A percentile compares a stretch with the other conserved stretches of the same genome.
Evolutionary conservation across 2,329 filamentous ascomycete species (phyloP).

Genomic region (Xylaria polymorpha): DNA sequence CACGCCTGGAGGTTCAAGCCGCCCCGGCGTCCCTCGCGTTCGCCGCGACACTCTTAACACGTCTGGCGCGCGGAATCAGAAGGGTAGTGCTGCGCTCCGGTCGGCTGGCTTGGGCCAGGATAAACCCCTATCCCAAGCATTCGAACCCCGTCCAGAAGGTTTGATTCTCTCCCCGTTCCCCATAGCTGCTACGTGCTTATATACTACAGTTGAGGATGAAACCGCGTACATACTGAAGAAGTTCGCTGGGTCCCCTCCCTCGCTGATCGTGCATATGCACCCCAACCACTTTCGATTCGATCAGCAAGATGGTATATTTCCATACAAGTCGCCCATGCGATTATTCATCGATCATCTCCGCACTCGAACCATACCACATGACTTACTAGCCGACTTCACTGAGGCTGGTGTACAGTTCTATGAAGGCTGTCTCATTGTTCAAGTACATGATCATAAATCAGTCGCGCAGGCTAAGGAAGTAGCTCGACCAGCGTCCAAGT

Average conservation of each 20-base stretch:
- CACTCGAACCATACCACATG: slow-evolving; percentile 84
- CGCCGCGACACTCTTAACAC: slow-evolving; percentile 67
- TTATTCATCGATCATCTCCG: slow-evolving; percentile 81
- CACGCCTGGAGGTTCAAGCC: slow-evolving; percentile 53
- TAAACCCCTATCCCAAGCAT: slow-evolving; percentile 50
- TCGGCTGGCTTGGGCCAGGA: slow-evolving; percentile 63
- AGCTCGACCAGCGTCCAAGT: slow-evolving; percentile 64
- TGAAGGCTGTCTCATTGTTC: slow-evolving; percentile 93
- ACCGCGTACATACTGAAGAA: slow-evolving; percentile 80
- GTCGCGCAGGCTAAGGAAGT: slow-evolving; percentile 69
- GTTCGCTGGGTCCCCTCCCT: slow-evolving; percentile 79
- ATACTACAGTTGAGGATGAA: slow-evolving; percentile 73
- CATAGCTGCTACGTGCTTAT: slow-evolving; percentile 35
- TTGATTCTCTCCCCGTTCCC: slow-evolving; percentile 40
- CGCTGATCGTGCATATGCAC: slow-evolving; percentile 87
- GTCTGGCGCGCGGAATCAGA: slow-evolving; percentile 59
- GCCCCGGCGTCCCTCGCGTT: slow-evolving; percentile 64
- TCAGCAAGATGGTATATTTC: slow-evolving; percentile 90
- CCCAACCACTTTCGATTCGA: slow-evolving; percentile 91
- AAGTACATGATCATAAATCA: slow-evolving; percentile 89
- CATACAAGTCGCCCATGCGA: slow-evolving; percentile 92
- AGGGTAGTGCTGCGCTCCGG: slow-evolving; percentile 62
- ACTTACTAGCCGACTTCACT: slow-evolving; percentile 83
- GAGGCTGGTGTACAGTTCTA: slow-evolving; percentile 83
- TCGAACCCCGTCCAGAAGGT: slow-evolving; percentile 67